These are phyloP conservation scores for Saccharomyces uvarum DNA, from an alignment of 1,139 yeast species.

Conservation along the genomic window DNA sequence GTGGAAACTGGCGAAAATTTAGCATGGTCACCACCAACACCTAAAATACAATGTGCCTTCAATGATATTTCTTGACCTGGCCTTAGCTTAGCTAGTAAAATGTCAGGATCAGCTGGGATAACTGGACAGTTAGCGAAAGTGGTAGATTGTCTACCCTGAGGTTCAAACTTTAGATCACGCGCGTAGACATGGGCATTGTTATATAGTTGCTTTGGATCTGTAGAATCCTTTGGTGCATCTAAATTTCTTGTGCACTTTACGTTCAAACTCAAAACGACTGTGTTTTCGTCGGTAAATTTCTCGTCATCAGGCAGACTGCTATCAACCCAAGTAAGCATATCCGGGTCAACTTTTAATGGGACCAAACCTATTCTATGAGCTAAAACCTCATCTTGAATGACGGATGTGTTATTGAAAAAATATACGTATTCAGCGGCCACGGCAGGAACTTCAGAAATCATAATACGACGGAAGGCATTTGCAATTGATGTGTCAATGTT, in stretches of 20 bases:
- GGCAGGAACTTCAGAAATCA: slow-evolving; percentile 93
- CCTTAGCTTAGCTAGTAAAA: slow-evolving; percentile 81
- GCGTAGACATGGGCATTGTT: slow-evolving; percentile 84
- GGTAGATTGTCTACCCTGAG: slow-evolving; percentile 81
- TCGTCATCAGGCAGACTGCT: slow-evolving; percentile 54
- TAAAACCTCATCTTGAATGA: slow-evolving; percentile 91
- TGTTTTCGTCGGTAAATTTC: slow-evolving; percentile 76
- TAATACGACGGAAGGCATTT: slow-evolving; percentile 92
- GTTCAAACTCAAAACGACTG: slow-evolving; percentile 74
- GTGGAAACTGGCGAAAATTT: slow-evolving; percentile 96
- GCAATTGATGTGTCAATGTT: slow-evolving; percentile 88
- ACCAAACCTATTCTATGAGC: slow-evolving; percentile 91
- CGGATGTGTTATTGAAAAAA: slow-evolving; percentile 88
- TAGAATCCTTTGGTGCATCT: slow-evolving; percentile 68
- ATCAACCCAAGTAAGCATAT: slow-evolving; percentile 71
- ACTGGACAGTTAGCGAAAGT: slow-evolving; percentile 61
- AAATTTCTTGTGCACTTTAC: slow-evolving; percentile 81
- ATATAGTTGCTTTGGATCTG: slow-evolving; percentile 77
- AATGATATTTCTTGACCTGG: slow-evolving; percentile 95
- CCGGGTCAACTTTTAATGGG: slow-evolving; percentile 91
- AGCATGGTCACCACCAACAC: slow-evolving; percentile 92
- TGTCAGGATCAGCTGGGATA: slow-evolving; percentile 77
- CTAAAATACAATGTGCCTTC: slow-evolving; percentile 84
- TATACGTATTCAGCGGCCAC: slow-evolving; percentile 91
- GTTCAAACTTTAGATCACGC: slow-evolving; percentile 77